Percentiles rank a stretch among this genome's conserved stretches.
Conservation (phyloP, 169 alveolate species). For the Eimeria necatrix region DNA sequence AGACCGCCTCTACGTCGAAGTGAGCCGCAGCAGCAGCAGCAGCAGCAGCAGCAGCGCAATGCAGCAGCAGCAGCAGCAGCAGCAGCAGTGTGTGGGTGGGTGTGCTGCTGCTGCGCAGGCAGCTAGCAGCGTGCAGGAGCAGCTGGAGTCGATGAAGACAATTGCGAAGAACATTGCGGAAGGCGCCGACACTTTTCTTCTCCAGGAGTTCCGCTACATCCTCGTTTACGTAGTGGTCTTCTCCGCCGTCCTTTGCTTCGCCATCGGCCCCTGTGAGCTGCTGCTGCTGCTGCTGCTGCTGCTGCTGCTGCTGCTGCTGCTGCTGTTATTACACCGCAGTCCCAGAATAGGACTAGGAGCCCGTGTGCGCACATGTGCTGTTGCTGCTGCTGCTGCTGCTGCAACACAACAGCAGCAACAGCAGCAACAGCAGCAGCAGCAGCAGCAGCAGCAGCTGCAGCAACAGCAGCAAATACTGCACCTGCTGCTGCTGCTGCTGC, state of each 20-base stretch:
- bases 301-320: background rate
- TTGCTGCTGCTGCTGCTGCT: background rate
- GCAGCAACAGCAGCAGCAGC: background rate
- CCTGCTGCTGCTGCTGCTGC: background rate
- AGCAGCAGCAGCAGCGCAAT: background rate
- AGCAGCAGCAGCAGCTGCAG: too few species aligned
- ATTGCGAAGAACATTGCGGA: conserved; percentile 89
- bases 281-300: background rate
- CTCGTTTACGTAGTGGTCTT: conserved; percentile 89
- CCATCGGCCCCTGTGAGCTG: conserved; percentile 59
- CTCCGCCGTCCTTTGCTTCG: conserved; percentile 85
- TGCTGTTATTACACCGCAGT: background rate
- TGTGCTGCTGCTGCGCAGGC: conserved; percentile 22
- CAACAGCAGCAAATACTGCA: background rate
- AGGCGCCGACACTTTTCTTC: conserved; percentile 95
- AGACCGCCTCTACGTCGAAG: conserved; percentile 68
- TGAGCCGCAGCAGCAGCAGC: background rate
- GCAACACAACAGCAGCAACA: background rate
- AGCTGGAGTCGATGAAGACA: conserved; percentile 86
- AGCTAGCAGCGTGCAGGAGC: conserved; percentile 74
- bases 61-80: background rate
- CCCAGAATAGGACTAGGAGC: background rate
- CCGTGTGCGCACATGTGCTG: background rate
- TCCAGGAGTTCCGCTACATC: conserved; percentile 91
- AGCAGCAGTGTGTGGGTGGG: background rate